Percentiles rank a stretch among this genome's conserved stretches.
Conservation (phyloP, 768 basidiomycete species). For the Amanita fuliginea region DNA sequence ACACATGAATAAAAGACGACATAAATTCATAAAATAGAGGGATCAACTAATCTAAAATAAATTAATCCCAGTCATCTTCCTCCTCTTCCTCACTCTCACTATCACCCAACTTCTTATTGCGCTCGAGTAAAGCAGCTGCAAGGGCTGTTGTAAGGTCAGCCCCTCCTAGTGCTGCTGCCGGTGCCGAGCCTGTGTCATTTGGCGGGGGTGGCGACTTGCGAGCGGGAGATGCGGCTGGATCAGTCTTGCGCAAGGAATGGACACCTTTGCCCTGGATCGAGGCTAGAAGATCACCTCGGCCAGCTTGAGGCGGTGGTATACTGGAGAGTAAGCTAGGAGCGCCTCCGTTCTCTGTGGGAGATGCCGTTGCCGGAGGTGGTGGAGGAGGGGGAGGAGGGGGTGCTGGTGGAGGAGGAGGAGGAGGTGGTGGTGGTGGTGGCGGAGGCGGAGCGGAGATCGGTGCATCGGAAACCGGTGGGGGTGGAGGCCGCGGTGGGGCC, state of each 20-base stretch:
- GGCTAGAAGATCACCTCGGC: conserved; percentile 56
- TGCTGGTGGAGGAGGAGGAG: conserved; percentile 5
- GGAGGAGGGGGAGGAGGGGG: conserved; percentile 10
- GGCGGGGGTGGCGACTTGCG: conserved; percentile 24
- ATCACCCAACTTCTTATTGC: conserved; percentile 83
- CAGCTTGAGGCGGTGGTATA: conserved; percentile 45
- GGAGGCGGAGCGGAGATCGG: conserved; percentile 11
- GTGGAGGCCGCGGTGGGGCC: conserved; percentile 26
- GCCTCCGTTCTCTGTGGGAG: conserved; percentile 19
- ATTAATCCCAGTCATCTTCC: conserved; percentile 50
- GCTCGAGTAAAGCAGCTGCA: conserved; percentile 69
- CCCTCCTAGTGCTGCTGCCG: conserved; percentile 33
- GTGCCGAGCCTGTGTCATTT: conserved; percentile 18
- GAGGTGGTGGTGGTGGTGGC: conserved; percentile 18
- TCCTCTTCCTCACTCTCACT: conserved; percentile 75
- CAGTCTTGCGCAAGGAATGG: conserved; percentile 54
- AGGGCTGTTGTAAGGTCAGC: conserved; percentile 75
- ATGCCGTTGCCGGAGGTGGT: conserved; percentile 13
- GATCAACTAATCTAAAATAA: no score
- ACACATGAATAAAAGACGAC: no score
- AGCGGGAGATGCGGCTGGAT: conserved; percentile 22
- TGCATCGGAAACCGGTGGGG: conserved; percentile 14
- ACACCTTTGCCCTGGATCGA: conserved; percentile 80
- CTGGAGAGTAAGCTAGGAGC: conserved; percentile 16
- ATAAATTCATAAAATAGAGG: no score